phyloP scores from a whole-genome alignment of 2,329 filamentous ascomycete genomes.

The Pseudocercospora macadamiae region DNA sequence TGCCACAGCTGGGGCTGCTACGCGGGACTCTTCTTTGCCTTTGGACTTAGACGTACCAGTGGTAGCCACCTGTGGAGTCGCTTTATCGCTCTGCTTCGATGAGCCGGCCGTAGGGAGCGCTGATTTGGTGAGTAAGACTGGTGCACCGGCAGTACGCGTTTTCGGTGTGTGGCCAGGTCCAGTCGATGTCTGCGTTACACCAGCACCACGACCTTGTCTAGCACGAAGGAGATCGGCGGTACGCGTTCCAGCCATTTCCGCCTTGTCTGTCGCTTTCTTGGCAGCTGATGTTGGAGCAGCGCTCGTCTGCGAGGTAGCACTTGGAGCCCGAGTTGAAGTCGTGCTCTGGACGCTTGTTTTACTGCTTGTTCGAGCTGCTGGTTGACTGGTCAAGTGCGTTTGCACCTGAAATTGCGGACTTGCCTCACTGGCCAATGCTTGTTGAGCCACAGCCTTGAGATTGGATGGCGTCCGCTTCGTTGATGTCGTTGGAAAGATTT shows the following conservation, averaged over 20 bases:
- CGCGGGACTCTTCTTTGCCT: neutral
- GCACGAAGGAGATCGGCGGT: neutral
- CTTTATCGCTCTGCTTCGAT: no score
- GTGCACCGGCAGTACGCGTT: neutral
- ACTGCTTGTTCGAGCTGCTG: neutral
- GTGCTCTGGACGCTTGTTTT: neutral
- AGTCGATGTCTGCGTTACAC: no score
- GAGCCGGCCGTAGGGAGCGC: no score
- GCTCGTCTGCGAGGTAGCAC: slow-evolving; percentile 14
- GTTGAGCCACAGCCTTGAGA: slow-evolving; percentile 8
- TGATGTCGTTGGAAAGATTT: neutral
- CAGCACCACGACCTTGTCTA: neutral
- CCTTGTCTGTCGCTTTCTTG: neutral
- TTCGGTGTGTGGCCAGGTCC: no score
- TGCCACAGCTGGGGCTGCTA: neutral
- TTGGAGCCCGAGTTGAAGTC: neutral
- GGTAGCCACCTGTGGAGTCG: neutral
- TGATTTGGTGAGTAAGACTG: neutral
- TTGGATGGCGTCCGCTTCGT: slow-evolving; percentile 10
- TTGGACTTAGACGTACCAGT: neutral
- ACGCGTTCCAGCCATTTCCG: neutral
- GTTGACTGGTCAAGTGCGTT: neutral
- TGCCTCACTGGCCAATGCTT: neutral
- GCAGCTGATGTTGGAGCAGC: slow-evolving; percentile 2
- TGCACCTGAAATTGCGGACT: neutral